Evolutionary conservation across 2,329 filamentous ascomycete species (phyloP).

Genomic region (Cladophialophora immunda): DNA sequence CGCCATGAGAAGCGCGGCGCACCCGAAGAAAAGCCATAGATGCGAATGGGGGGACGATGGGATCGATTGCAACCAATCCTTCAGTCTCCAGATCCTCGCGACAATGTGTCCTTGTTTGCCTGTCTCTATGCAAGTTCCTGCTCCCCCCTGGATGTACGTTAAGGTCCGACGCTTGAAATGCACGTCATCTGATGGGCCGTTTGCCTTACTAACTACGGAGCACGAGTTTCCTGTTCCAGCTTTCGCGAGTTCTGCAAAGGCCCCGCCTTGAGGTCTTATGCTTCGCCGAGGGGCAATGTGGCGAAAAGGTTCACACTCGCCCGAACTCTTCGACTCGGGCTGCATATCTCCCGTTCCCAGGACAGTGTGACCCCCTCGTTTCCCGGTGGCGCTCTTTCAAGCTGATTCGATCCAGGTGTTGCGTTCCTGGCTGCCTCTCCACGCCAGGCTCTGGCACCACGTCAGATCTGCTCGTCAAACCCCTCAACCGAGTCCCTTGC

Average conservation of each 20-base stretch:
- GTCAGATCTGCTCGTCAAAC: conserved; percentile 26
- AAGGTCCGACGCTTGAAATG: conserved; percentile 24
- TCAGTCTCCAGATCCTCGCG: neutral
- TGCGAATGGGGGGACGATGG: neutral
- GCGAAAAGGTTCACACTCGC: conserved; percentile 17
- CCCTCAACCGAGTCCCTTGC: neutral
- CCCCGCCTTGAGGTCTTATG: conserved; percentile 2
- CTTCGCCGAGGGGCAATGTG: neutral
- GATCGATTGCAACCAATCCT: neutral
- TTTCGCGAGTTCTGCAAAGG: neutral
- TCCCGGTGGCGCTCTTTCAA: conserved; percentile 10
- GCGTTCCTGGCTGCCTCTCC: conserved; percentile 29
- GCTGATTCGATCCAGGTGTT: conserved; percentile 27
- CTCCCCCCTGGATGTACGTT: neutral
- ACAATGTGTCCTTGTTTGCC: neutral
- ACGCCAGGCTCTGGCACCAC: conserved; percentile 14
- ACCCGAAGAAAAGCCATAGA: conserved; percentile 1
- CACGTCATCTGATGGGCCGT: conserved; percentile 25
- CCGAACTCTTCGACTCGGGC: conserved; percentile 1
- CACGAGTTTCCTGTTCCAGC: neutral
- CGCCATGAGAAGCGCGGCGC: neutral
- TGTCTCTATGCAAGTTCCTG: neutral
- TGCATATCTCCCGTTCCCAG: conserved; percentile 15
- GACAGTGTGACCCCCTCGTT: conserved; percentile 5
- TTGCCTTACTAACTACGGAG: conserved; percentile 6